Evolutionary conservation across 2,329 filamentous ascomycete species (phyloP).

Genomic region (Cladosporium sp.): DNA sequence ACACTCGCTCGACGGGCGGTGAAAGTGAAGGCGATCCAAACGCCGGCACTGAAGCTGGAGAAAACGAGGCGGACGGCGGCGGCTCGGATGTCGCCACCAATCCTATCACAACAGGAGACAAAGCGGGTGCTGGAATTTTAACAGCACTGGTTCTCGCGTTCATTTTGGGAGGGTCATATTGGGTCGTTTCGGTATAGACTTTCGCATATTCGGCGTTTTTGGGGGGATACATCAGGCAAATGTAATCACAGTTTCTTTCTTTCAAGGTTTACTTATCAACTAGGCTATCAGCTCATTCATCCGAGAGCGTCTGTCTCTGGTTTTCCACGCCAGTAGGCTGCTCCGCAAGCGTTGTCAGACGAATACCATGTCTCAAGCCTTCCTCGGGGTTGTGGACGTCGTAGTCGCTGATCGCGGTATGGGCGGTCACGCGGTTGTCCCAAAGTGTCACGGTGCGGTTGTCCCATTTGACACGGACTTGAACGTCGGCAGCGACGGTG

Average conservation of each 20-base stretch:
- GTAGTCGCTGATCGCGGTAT: constrained; percentile 72
- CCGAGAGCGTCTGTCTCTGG: no score
- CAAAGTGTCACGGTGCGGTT: constrained; percentile 74
- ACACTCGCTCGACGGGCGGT: constrained; percentile 47
- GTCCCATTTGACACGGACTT: constrained; percentile 71
- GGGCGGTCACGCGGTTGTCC: constrained; percentile 77
- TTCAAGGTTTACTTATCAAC: background rate
- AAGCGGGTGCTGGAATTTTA: constrained; percentile 55
- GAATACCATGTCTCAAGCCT: background rate
- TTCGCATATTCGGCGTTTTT: background rate
- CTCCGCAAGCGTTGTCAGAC: background rate
- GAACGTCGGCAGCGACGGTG: constrained; percentile 65
- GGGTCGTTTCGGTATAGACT: background rate
- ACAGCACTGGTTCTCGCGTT: constrained; percentile 10
- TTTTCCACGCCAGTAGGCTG: background rate
- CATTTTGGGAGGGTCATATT: constrained; percentile 9
- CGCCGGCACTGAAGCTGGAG: constrained; percentile 33
- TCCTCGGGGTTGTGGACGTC: background rate
- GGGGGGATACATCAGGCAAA: background rate
- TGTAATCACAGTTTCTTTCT: background rate
- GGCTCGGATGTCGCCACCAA: constrained; percentile 38
- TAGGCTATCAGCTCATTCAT: background rate
- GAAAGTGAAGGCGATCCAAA: constrained; percentile 42
- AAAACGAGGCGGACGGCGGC: constrained; percentile 16
- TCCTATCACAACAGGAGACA: constrained; percentile 54